Percentiles rank a stretch among this genome's conserved stretches.
Evolutionary conservation across 2,329 filamentous ascomycete species (phyloP).

Genomic region (Exophiala mesophila): DNA sequence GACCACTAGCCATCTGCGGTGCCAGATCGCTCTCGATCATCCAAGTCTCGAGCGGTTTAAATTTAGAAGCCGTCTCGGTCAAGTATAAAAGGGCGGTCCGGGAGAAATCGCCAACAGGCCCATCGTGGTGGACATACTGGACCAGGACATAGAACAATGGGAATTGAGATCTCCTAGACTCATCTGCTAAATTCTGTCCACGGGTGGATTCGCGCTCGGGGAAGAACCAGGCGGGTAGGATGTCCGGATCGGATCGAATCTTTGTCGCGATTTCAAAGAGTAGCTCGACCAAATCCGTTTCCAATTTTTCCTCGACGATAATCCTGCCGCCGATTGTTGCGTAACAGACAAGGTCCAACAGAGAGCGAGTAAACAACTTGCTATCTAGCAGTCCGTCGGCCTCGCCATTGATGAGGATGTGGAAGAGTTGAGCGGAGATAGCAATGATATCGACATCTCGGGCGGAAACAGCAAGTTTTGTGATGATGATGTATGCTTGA

Average conservation of each 20-base stretch:
- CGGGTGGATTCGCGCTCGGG: constrained; percentile 44
- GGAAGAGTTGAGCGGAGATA: constrained; percentile 80
- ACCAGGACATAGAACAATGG: constrained; percentile 93
- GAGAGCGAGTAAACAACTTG: constrained; percentile 73
- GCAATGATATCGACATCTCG: constrained; percentile 82
- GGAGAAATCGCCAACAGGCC: constrained; percentile 91
- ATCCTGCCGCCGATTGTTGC: constrained; percentile 63
- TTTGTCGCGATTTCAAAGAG: constrained; percentile 96
- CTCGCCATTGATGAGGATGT: constrained; percentile 89
- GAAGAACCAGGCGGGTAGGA: constrained; percentile 88
- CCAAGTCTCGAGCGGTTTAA: constrained; percentile 82
- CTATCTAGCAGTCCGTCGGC: constrained; percentile 93
- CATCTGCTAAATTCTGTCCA: constrained; percentile 55
- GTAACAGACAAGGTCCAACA: constrained; percentile 74
- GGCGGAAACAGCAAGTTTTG: constrained; percentile 79
- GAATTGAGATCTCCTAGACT: constrained; percentile 86
- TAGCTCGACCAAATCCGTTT: constrained; percentile 84
- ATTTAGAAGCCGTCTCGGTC: constrained; percentile 85
- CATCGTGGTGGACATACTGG: constrained; percentile 94
- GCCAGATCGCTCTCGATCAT: constrained; percentile 95
- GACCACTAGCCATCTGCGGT: constrained; percentile 91
- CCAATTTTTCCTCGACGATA: constrained; percentile 66
- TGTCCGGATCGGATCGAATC: constrained; percentile 81
- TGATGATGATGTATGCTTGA: constrained; percentile 83
- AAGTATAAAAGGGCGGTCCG: constrained; percentile 91